Percentiles rank a stretch among this genome's conserved stretches.
phyloP scores from a whole-genome alignment of 2,329 filamentous ascomycete genomes.

The Colletotrichum scovillei region DNA sequence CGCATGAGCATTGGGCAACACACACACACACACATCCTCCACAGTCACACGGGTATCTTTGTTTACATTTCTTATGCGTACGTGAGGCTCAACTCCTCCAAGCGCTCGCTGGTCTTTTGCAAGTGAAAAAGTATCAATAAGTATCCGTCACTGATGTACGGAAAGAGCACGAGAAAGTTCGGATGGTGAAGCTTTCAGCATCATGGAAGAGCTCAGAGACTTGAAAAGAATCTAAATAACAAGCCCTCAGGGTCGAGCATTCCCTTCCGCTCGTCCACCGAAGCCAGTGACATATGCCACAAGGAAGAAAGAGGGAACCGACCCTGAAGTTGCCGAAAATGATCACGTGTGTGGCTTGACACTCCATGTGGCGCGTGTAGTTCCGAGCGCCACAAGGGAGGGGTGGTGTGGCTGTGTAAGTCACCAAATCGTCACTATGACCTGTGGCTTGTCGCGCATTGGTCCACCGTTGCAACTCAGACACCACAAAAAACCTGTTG shows the following conservation, averaged over 20 bases:
- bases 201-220: background rate
- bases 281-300: background rate
- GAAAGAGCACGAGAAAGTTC: background rate
- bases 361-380: background rate
- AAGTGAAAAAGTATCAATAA: background rate
- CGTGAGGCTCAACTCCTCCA: background rate
- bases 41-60: background rate
- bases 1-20: background rate
- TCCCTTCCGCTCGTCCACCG: background rate
- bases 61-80: background rate
- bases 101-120: too few species aligned
- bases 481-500: background rate
- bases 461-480: too few species aligned
- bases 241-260: background rate
- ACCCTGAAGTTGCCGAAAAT: background rate
- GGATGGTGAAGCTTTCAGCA: background rate
- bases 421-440: background rate
- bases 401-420: background rate
- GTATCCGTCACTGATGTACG: background rate
- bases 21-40: background rate
- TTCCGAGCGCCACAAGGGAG: background rate
- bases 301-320: background rate
- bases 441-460: background rate
- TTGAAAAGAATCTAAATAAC: background rate
- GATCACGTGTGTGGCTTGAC: background rate